Percentiles rank a stretch among this genome's conserved stretches.
phyloP scores from a whole-genome alignment of 257 asterid genomes.

The Echium plantagineum region DNA sequence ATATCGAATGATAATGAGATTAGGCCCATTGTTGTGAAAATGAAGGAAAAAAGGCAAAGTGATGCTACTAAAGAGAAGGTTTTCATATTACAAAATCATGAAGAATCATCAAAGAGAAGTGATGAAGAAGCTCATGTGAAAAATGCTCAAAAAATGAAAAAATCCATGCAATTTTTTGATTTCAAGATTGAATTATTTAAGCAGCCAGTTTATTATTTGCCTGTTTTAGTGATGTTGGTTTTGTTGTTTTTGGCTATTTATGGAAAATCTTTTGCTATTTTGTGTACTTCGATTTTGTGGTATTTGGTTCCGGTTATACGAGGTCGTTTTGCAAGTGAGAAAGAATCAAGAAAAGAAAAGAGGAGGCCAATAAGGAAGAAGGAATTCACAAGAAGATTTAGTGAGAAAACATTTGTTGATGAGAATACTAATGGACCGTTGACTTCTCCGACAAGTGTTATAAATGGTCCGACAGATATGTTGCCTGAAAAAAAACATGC shows the following conservation, averaged over 20 bases:
- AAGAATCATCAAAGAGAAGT: background rate
- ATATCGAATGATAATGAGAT: conserved; percentile 14
- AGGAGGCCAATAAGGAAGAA: background rate
- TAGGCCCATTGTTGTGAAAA: conserved; percentile 28
- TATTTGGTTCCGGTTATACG: background rate
- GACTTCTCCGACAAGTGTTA: background rate
- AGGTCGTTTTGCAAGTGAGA: background rate
- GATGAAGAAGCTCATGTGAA: background rate
- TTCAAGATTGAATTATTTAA: background rate
- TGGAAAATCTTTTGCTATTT: background rate
- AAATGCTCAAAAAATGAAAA: background rate
- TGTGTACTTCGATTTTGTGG: background rate
- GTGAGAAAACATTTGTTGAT: background rate
- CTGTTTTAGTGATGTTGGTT: background rate
- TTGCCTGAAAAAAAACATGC: background rate
- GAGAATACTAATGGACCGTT: background rate
- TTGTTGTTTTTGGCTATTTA: background rate
- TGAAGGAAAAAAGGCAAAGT: conserved; percentile 10
- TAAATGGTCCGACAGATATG: background rate
- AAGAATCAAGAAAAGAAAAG: background rate
- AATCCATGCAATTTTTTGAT: background rate
- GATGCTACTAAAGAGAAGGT: background rate
- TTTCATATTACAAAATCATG: background rate
- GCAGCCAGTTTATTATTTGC: background rate
- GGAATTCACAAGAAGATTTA: background rate